Base-by-base conservation (phyloP, 2,329 filamentous ascomycete genomes). In the Ceratocystis albifundus region DNA sequence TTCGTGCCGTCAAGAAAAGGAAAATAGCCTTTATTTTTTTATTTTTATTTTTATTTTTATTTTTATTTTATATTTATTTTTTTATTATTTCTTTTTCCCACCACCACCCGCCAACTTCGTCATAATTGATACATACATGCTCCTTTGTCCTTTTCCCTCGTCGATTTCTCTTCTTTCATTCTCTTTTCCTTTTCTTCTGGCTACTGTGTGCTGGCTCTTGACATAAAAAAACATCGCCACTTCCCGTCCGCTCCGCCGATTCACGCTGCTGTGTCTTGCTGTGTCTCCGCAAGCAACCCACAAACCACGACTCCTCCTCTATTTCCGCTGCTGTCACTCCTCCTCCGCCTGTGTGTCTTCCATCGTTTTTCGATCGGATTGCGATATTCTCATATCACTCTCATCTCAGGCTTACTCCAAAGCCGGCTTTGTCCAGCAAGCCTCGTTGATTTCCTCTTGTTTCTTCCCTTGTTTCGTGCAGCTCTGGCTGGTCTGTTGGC, bases 141-240 rank as follows among this genome's bases (percentile, higher is more conserved):
- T n/a, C 17, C 8, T 22, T n/a, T 22, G 5, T 45, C 2, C 22
- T 8, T 2, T 28, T 5, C 41, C 36, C 7, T 32, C n/a, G 53
- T 3, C n/a, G 20, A 5, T 57, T 62, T 2, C 53, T 69, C 64
- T 57, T 20, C 32, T 22, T 69, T 41, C 32, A n/a, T 57, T 41
- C 15, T 65, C 41, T 20, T 57, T 41, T 10, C 63, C 41, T 20
- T 61, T 28, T 61, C 36, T 20, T 44, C 48, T 5, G 6, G 8
- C 8, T 28, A 32, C 44, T 28, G 4, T 48, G 45, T 1, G 45
- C 30, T 55, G 20, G 25, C 36, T 63, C 61, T 17, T 68, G 36
- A 17, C 20, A 48, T 22, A 48, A 20, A 48, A 48, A 41, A 41
- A 41, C 36, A 41, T 41, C 36, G 36, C 4, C 36, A 10, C 36